Percentiles rank a stretch among this genome's conserved stretches.
Conservation (phyloP, 768 basidiomycete genomes). For the Lactarius tabidus region DNA sequence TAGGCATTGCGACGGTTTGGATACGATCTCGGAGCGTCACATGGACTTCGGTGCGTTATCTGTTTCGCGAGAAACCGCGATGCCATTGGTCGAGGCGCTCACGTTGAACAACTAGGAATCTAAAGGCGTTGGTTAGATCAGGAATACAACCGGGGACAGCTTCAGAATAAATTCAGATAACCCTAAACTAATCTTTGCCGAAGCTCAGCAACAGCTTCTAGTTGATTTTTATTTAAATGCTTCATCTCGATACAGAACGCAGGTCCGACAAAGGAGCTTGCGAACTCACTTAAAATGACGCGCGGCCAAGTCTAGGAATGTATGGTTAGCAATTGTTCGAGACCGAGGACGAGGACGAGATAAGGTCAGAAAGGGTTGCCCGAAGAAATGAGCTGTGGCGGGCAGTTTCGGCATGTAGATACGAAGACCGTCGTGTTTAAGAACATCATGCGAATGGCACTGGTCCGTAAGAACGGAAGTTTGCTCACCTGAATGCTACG, state of each 20-base stretch:
- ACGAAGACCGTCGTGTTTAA: conserved; percentile 93
- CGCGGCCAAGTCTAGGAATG: background rate
- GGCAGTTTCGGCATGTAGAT: conserved; percentile 81
- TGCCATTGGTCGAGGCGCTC: background rate
- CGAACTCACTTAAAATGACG: background rate
- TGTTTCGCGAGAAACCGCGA: background rate
- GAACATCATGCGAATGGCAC: conserved; percentile 51
- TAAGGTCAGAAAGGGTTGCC: conserved; percentile 71
- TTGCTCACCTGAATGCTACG: conserved; percentile 1
- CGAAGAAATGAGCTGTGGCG: conserved; percentile 86
- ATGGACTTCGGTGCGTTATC: background rate
- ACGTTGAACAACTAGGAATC: background rate
- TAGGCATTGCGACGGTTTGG: background rate
- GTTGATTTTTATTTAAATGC: conserved; percentile 59
- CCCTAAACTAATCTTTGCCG: conserved; percentile 51
- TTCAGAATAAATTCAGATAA: conserved; percentile 27
- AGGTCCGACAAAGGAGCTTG: background rate
- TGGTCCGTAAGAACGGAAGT: background rate
- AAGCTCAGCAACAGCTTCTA: conserved; percentile 88
- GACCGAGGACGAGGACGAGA: background rate
- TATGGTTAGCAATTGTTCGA: background rate
- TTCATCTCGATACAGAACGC: conserved; percentile 38
- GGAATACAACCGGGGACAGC: background rate
- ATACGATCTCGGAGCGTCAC: background rate
- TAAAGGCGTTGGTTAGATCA: background rate